A percentile compares a stretch with the other conserved stretches of the same genome.
Evolutionary conservation across 2,329 filamentous ascomycete genomes (phyloP).

Genomic region (Waltergamsia citrina): DNA sequence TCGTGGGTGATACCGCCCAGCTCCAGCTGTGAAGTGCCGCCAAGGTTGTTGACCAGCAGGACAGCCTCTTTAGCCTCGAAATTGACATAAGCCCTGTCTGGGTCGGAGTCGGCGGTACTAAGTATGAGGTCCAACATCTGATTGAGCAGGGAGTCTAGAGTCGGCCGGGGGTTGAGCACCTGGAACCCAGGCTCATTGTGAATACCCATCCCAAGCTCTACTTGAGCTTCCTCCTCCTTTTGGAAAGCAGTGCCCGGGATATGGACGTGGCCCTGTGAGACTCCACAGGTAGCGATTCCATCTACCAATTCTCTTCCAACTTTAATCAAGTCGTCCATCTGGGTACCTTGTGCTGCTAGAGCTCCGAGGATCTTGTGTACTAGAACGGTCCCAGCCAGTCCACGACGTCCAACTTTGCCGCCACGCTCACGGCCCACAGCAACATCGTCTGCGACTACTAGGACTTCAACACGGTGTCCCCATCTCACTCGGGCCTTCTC

Average conservation of each 20-base stretch:
- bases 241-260: not conserved
- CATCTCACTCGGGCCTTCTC: not conserved
- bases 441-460: not conserved
- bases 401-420: conserved; percentile 35
- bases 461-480: not conserved
- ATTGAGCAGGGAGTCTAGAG: not conserved
- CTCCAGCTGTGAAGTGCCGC: not conserved
- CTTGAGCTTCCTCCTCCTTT: not conserved
- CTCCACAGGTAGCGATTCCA: not conserved
- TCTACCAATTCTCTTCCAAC: not conserved
- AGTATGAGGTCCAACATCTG: not conserved
- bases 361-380: not conserved
- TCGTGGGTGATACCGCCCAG: not conserved
- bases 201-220: conserved; percentile 3
- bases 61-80: not conserved
- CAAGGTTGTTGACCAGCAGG: conserved; percentile 2
- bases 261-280: not conserved
- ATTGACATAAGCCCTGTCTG: conserved; percentile 1
- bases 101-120: not conserved
- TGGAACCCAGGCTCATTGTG: conserved; percentile 2
- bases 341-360: not conserved
- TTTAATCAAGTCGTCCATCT: not conserved
- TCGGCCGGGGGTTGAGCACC: not conserved
- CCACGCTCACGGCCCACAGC: conserved; percentile 44
- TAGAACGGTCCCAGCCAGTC: conserved; percentile 36